Conservation (phyloP, 345 rosid genomes). For the Dipteronia sinensis region DNA sequence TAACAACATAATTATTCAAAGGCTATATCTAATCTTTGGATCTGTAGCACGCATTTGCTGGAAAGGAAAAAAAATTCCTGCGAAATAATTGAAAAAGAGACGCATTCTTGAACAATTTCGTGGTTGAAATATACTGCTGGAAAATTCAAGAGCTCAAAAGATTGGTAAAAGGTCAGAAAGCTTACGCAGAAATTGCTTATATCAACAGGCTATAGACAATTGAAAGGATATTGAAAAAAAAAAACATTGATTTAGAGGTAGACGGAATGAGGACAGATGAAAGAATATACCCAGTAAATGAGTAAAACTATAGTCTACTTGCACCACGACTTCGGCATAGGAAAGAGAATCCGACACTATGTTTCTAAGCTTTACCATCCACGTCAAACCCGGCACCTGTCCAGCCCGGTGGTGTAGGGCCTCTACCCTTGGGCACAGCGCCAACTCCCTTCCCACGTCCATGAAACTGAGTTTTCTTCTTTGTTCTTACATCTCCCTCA, state of each 20-base stretch:
- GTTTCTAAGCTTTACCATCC: slow-evolving; percentile 57
- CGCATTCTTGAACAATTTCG: background rate
- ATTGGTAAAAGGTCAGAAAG: slow-evolving; percentile 13
- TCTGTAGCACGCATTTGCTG: background rate
- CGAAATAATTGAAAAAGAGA: background rate
- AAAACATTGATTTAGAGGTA: slow-evolving; percentile 2
- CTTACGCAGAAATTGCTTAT: slow-evolving; percentile 9
- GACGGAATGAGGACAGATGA: slow-evolving; percentile 6
- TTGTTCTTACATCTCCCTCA: slow-evolving; percentile 60
- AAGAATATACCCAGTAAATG: slow-evolving; percentile 19
- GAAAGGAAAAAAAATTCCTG: too few species aligned
- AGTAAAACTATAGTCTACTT: background rate
- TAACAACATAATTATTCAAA: background rate
- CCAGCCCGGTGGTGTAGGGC: slow-evolving; percentile 62
- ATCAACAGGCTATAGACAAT: slow-evolving; percentile 22
- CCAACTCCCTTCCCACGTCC: slow-evolving; percentile 75
- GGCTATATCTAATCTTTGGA: background rate
- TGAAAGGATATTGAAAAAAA: slow-evolving; percentile 10
- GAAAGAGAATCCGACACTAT: slow-evolving; percentile 13
- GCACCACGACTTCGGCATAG: slow-evolving; percentile 15
- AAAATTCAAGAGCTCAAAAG: background rate
- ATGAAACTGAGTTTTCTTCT: slow-evolving; percentile 57
- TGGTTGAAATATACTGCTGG: slow-evolving; percentile 9
- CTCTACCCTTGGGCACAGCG: slow-evolving; percentile 58
- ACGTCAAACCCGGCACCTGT: slow-evolving; percentile 79